Conservation (phyloP, 2,329 filamentous ascomycete genomes). For the Clarireedia hainanense region DNA sequence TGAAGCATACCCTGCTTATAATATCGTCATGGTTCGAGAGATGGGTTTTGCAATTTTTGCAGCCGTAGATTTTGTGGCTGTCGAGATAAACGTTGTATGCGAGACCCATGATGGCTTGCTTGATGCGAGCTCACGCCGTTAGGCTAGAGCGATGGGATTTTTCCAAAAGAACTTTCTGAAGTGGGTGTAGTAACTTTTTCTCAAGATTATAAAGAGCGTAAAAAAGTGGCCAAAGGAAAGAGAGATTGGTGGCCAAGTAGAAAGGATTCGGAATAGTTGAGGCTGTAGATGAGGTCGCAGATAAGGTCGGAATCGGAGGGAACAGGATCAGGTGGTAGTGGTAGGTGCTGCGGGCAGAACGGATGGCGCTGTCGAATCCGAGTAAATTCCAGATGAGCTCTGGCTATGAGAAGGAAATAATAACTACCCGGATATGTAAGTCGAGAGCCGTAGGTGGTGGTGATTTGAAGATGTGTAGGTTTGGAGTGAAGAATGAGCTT, state of each 20-base stretch:
- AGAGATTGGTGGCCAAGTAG: neutral
- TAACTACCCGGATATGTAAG: no score
- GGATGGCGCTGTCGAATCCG: no score
- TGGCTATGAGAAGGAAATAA: no score
- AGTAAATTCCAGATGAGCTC: no score
- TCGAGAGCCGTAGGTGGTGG: no score
- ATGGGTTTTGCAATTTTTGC: constrained; percentile 92
- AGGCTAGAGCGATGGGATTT: no score
- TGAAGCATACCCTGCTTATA: constrained; percentile 68
- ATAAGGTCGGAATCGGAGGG: neutral
- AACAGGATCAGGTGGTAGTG: neutral
- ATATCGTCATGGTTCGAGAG: constrained; percentile 94
- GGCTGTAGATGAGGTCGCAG: neutral
- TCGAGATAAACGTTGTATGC: constrained; percentile 87
- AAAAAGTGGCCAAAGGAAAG: neutral
- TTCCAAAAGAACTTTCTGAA: no score
- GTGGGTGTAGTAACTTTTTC: no score
- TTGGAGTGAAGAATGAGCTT: no score
- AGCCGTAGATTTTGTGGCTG: constrained; percentile 82
- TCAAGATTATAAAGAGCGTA: neutral
- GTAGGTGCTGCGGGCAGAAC: neutral
- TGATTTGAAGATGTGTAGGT: no score
- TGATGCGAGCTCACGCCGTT: neutral
- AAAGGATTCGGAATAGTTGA: neutral
- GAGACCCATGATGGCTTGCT: constrained; percentile 59